Conservation (phyloP, 2,329 filamentous ascomycete genomes). For the Penicillium sp. region DNA sequence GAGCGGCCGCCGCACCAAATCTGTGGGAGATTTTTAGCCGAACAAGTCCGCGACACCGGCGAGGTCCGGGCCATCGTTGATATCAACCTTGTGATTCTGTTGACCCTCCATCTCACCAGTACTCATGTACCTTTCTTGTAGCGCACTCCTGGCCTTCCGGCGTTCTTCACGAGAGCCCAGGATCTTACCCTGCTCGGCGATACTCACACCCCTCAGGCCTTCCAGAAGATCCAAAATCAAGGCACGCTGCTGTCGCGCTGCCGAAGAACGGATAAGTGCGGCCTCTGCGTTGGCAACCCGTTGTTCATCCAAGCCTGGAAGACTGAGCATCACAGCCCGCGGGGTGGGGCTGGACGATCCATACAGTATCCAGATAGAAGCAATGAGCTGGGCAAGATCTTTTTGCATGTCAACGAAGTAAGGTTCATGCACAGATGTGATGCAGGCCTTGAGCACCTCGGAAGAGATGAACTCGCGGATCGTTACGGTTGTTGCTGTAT, state of each 20-base stretch:
- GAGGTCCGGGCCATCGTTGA: constrained; percentile 44
- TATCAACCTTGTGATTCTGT: constrained; percentile 34
- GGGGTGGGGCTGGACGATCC: constrained; percentile 61
- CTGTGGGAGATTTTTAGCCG: too few relatives aligned
- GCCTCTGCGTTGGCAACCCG: constrained; percentile 56
- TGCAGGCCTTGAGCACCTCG: constrained; percentile 80
- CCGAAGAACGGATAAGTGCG: constrained; percentile 48
- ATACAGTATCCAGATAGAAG: constrained; percentile 72
- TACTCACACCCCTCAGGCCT: constrained; percentile 77
- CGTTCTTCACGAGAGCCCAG: constrained; percentile 36
- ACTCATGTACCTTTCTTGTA: constrained; percentile 40
- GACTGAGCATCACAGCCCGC: constrained; percentile 62
- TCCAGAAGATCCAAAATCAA: constrained; percentile 77
- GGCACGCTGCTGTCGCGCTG: constrained; percentile 64
- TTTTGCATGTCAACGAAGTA: constrained; percentile 96
- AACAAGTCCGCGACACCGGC: constrained; percentile 49
- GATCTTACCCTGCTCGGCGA: constrained; percentile 87
- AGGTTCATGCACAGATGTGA: constrained; percentile 82
- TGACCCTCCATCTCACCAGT: constrained; percentile 39
- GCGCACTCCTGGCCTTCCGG: constrained; percentile 35
- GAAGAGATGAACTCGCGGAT: constrained; percentile 84
- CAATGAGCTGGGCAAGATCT: constrained; percentile 79
- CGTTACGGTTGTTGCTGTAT: constrained; percentile 49
- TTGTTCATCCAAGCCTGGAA: constrained; percentile 76
- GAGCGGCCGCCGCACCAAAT: too few relatives aligned